Evolutionary conservation across 352 stramenopile genomes (phyloP), one percentile per base, ranked within the genome.

Genomic region (Phytophthora constricta): DNA sequence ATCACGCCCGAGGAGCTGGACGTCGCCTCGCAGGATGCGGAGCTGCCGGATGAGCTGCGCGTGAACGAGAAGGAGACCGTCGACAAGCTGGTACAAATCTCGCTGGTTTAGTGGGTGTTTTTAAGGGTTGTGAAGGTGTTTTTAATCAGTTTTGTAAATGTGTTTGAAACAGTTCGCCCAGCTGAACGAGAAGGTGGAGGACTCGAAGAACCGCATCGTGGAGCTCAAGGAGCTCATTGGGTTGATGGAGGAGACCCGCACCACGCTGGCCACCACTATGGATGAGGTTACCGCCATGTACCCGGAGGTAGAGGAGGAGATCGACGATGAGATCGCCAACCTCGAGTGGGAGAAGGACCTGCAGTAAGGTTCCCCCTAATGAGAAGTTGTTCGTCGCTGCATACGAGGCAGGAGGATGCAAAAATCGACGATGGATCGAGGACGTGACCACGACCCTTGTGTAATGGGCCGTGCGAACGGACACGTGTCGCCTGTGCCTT

Each of bases 321-420:
- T 95, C 65, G 84, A 96, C 58, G 83, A 94, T 55, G 89, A 96
- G 73, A 96, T 96, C 71, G 84, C 85, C 70, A 90, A 90, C 71
- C 86, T 90, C 71, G 87, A 96, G 73, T 96, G 87, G 86, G 86
- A 93, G 70, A 96, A 96, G 83, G 88, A 96, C 80, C 85, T 78
- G 62, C 82, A 93, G 74, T 92, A 92, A 90, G 47, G 26, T 50
- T 27, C n/a, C n/a, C n/a, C 27, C 43, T 9, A 46, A 4, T 51
- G 22, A 51, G 48, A 58, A 20, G 62, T 51, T 61, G 25, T 61
- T 57, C n/a, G 27, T 54, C 22, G 37, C 49, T 61, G 22, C 33
- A 58, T 23, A 68, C 9, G 14, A 20, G n/a, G 54, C 4, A 49
- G 45, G 37, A 60, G 62, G 64, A 66, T 58, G 46, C 41, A 65